Evolutionary conservation across 2,329 filamentous ascomycete species (phyloP), one percentile per base, ranked within the genome.

Genomic region (Neonectria punicea): DNA sequence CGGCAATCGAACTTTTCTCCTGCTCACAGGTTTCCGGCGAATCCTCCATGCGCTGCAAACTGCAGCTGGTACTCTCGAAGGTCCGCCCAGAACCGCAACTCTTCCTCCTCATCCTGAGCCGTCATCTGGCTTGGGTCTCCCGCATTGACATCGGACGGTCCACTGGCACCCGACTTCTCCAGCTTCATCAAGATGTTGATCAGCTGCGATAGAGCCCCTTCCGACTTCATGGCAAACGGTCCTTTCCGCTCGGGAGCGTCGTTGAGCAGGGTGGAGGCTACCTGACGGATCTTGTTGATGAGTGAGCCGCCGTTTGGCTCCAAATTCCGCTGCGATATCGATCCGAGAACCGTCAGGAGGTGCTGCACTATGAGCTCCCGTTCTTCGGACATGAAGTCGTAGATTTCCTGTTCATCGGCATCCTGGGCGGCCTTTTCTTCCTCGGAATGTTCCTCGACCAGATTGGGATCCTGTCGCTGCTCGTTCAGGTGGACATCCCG

Each of bases 221-320:
- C 91, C 11, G 91, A 88, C 77, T 85, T 85, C 32, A 83, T 72
- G 2, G 85, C 85, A 9, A 85, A 77, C 0, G 64, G 82, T 0
- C 85, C 85, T 70, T 87, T 87, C 16, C 84, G 80, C 61, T 86
- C 84, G 0, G 80, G 80, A 4, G 81, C 78, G 57, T 83, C 83
- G 67, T 92, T 89, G 53, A 97, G 86, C 8, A 97, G 84, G 0
- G 93, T 96, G 30, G 90, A 91, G 1, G 93, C 93, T 43, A 97
- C 91, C 74, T 93, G 91, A 10, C 93, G 91, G 70, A 97, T 93
- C 82, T 97, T 97, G 81, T 89, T 89, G 73, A 93, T 93, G n/a
- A 89, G 80, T 0, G 86, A 87, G n/a, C 81, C 82, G 18, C 86
- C 86, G 66, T 88, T 88, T n/a, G 87, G 87, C 67, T 97, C 93